Evolutionary conservation across 148 eudicot genomes (phyloP).

Genomic region (Mesembryanthemum crystallinum): DNA sequence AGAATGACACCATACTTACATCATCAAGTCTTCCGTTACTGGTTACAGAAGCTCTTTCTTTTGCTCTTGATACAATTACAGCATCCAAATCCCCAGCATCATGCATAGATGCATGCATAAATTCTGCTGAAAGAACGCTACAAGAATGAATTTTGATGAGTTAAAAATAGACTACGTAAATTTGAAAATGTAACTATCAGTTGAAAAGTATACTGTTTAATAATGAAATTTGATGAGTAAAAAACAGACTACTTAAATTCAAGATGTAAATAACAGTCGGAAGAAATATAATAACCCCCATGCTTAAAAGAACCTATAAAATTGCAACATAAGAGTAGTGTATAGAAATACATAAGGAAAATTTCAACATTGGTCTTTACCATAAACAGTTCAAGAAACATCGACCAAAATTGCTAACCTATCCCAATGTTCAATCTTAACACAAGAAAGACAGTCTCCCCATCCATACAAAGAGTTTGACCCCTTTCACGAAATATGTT

Average conservation of each 20-base stretch:
- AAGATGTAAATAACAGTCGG: conserved; percentile 5
- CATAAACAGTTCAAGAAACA: no score
- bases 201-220: no score
- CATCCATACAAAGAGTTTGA: conserved; percentile 7
- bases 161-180: conserved; percentile 34
- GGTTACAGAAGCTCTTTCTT: conserved; percentile 44
- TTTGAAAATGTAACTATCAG: no score
- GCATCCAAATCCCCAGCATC: conserved; percentile 65
- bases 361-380: not conserved
- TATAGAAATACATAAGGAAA: conserved; percentile 5
- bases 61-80: conserved; percentile 48
- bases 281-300: not conserved
- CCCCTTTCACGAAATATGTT: not conserved
- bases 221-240: no score
- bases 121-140: conserved; percentile 99
- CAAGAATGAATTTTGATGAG: conserved; percentile 76
- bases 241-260: no score
- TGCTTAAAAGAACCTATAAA: not conserved
- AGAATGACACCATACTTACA: conserved; percentile 42
- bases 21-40: conserved; percentile 60
- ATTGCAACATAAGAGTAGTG: not conserved
- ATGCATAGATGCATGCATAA: conserved; percentile 76
- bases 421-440: not conserved
- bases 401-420: not conserved
- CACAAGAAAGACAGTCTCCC: not conserved